Evolutionary conservation across 2,329 filamentous ascomycete genomes (phyloP), one percentile per base, ranked within the genome.

Genomic region (Rhynchosporium secalis): DNA sequence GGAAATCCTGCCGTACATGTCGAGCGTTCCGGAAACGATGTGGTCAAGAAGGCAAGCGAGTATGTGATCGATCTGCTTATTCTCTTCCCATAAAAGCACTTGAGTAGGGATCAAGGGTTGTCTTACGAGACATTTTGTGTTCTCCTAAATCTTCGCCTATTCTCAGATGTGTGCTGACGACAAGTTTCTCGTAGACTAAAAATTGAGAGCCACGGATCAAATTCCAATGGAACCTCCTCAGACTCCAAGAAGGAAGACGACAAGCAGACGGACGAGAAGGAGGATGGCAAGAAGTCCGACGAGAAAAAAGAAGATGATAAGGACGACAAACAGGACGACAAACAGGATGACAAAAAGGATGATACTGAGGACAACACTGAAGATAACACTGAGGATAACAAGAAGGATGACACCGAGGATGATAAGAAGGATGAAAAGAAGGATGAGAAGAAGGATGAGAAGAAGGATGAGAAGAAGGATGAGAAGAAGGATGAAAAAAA

Each of bases 1-100:
- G 79, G 79, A 26, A 84, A 88, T 66, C 86, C 85, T 2, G 86
- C 85, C 38, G 82, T 88, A 5, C 81, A 82, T 66, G 75, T 88
- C 68, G 78, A 79, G 68, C 79, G 84, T 51, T 77, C 79, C 13
- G 85, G 86, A 54, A 86, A 88, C 69, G 85, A 88, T 72, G 85
- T 87, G 26, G 84, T 87, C 58, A 87, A 88, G 76, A 79, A 79
- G 65, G 83, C 85, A 12, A 82, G 79, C 48, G 86, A 88, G 74
- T 54, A 54, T 10, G 51, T 54, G 5, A n/a, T 29, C 9, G 20
- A 12, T 7, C 36, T 36, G 40, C 48, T 13, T 26, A 15, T 8
- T n/a, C 15, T 38, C 7, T 3, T 38, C 10, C 4, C 20, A 6
- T 36, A 12, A 15, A 28, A 29, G 36, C 33, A 13, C n/a, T 31